Percentiles rank a stretch among this genome's conserved stretches.
Evolutionary conservation across 2,329 filamentous ascomycete genomes (phyloP).

Genomic region (Hirsutella thompsonii): DNA sequence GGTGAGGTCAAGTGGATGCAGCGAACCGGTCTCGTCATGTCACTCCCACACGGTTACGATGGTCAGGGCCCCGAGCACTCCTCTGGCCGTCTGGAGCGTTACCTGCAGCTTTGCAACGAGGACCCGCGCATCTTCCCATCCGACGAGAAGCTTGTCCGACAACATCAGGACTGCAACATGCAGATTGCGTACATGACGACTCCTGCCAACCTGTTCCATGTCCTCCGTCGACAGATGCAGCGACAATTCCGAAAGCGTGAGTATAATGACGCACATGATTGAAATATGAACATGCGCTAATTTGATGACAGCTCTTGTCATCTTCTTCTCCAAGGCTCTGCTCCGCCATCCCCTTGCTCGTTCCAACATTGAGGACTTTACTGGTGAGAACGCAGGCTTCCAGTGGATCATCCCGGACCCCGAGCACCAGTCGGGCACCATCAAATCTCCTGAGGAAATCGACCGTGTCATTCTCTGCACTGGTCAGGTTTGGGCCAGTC

Average conservation of each 20-base stretch:
- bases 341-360: conserved; percentile 89
- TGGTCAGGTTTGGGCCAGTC: conserved; percentile 84
- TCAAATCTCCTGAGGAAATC: conserved; percentile 74
- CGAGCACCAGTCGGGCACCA: conserved; percentile 61
- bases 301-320: conserved; percentile 55
- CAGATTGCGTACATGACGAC: conserved; percentile 97
- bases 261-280: conserved; percentile 21
- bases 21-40: conserved; percentile 91
- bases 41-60: conserved; percentile 93
- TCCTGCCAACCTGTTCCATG: conserved; percentile 91
- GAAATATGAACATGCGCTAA: background rate
- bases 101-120: conserved; percentile 94
- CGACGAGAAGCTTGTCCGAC: conserved; percentile 79
- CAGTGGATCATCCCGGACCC: conserved; percentile 91
- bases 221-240: conserved; percentile 94
- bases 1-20: conserved; percentile 99
- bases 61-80: conserved; percentile 98
- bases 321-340: conserved; percentile 97
- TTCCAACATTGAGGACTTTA: conserved; percentile 83
- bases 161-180: conserved; percentile 99
- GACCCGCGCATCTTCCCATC: conserved; percentile 88
- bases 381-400: conserved; percentile 74
- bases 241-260: conserved; percentile 97
- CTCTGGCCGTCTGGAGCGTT: conserved; percentile 92
- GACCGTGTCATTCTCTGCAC: conserved; percentile 90